Evolutionary conservation across 495 filamentous ascomycete genomes (phyloP).

Genomic region (Chaetomium cochliodes): DNA sequence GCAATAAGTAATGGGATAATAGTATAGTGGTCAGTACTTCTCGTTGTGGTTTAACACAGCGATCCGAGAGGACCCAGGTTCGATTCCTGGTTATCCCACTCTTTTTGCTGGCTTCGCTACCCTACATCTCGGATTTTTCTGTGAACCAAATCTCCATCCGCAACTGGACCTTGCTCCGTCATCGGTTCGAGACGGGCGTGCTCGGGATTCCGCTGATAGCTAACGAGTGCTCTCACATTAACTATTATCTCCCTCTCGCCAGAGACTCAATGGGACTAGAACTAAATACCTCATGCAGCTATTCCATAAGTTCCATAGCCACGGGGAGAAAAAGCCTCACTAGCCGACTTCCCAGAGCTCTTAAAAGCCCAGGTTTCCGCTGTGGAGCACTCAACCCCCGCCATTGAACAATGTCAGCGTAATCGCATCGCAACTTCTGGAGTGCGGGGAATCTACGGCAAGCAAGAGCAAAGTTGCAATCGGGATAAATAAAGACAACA

Average conservation of each 20-base stretch:
- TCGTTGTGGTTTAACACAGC: conserved; percentile 16
- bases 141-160: background rate
- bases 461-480: background rate
- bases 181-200: too few species aligned
- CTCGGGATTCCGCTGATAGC: too few species aligned
- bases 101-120: background rate
- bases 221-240: too few species aligned
- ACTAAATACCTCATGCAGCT: too few species aligned
- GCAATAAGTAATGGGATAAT: conserved; percentile 3
- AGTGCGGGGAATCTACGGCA: background rate
- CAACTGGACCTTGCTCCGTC: too few species aligned
- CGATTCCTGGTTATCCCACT: conserved; percentile 18
- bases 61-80: conserved; percentile 20
- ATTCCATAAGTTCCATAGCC: too few species aligned
- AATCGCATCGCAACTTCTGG: conserved; percentile 7
- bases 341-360: too few species aligned
- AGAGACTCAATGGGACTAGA: too few species aligned
- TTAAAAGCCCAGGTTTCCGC: background rate
- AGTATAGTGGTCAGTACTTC: conserved; percentile 21
- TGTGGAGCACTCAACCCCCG: background rate
- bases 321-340: too few species aligned
- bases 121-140: background rate
- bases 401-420: conserved; percentile 8
- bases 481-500: background rate
- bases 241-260: too few species aligned